A percentile compares a stretch with the other conserved stretches of the same genome.
These are phyloP conservation scores for Pythium guiyangense DNA, from an alignment of 352 stramenopile genomes.

Conservation along the genomic window DNA sequence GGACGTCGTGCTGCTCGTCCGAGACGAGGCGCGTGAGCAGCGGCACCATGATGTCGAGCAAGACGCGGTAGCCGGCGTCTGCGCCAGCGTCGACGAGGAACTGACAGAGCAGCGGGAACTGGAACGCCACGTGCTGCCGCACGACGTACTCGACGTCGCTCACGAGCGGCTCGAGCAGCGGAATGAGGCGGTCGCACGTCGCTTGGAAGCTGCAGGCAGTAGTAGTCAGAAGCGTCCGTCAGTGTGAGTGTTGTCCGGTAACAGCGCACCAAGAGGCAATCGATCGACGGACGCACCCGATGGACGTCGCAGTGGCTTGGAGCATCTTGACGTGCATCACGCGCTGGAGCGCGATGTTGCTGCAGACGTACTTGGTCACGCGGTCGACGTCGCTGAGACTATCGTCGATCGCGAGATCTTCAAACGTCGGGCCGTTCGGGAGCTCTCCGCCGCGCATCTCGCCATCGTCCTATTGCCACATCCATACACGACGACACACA, in stretches of 20 bases:
- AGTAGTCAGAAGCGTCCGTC: constrained; percentile 4
- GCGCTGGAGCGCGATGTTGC: constrained; percentile 95
- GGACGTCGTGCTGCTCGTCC: constrained; percentile 87
- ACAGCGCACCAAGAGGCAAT: neutral
- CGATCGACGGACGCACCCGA: constrained; percentile 36
- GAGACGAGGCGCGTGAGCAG: constrained; percentile 71
- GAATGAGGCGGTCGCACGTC: constrained; percentile 85
- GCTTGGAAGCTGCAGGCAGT: constrained; percentile 46
- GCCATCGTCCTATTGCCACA: constrained; percentile 14
- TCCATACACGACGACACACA: neutral
- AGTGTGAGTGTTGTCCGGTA: neutral
- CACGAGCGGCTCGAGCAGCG: constrained; percentile 83
- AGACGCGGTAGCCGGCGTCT: constrained; percentile 58
- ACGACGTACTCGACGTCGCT: constrained; percentile 94
- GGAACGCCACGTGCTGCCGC: constrained; percentile 90
- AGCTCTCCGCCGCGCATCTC: constrained; percentile 16
- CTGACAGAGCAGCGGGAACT: constrained; percentile 83
- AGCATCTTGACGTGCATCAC: constrained; percentile 97
- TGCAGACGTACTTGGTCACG: constrained; percentile 94
- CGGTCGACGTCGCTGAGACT: constrained; percentile 93
- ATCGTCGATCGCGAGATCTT: constrained; percentile 98
- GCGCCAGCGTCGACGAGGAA: constrained; percentile 46
- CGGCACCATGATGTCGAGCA: constrained; percentile 80
- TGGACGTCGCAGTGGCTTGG: constrained; percentile 76
- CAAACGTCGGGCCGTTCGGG: constrained; percentile 88